Base-by-base conservation (phyloP, 108 stramenopile species). In the Cyclotella distinguenda region DNA sequence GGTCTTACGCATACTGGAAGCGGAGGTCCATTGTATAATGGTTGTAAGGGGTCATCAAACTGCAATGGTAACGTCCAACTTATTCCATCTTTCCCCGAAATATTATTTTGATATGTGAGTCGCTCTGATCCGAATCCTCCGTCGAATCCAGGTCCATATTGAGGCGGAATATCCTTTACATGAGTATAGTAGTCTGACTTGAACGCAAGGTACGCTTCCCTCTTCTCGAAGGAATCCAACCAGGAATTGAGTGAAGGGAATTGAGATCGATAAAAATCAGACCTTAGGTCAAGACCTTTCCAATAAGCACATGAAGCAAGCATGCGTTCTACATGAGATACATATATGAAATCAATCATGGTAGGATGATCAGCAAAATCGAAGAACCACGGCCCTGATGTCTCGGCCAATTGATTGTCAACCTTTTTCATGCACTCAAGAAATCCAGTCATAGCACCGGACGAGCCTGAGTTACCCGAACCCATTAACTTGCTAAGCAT, bases 281-380 rank as follows among this genome's bases (percentile, higher is more conserved):
- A 77, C 36, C 94, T 82, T 33, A 94, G 46, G 64, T 93, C 76
- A 60, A 91, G 64, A 3, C 94, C 95, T 59, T 95, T 95, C 96
- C 94, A 97, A 74, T 85, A 96, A 0, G 90, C 87, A 50, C 79
- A 82, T 32, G 86, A 88, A n/a, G 96, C 95, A 35, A 91, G 52
- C 90, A 96, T 95, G 0, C 96, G 79, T 61, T 95, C 95, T 8
- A 95, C 82, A 60, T 90, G 90, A 28, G 82, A 84, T 11, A 89
- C 86, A 64, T 85, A 96, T n/a, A 93, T 77, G 60, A 97, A 88
- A 66, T 97, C 96, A 65, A 97, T 94, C 84, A 97, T 93, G 39
- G 88, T 89, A 7, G 93, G 92, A 38, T 85, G 78, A 18, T 93
- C 91, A 21, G 77, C 62, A 39, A 65, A 66, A 46, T 85, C 94